Evolutionary conservation across 2,329 filamentous ascomycete genomes (phyloP).

Genomic region (Gnomoniopsis sp.): DNA sequence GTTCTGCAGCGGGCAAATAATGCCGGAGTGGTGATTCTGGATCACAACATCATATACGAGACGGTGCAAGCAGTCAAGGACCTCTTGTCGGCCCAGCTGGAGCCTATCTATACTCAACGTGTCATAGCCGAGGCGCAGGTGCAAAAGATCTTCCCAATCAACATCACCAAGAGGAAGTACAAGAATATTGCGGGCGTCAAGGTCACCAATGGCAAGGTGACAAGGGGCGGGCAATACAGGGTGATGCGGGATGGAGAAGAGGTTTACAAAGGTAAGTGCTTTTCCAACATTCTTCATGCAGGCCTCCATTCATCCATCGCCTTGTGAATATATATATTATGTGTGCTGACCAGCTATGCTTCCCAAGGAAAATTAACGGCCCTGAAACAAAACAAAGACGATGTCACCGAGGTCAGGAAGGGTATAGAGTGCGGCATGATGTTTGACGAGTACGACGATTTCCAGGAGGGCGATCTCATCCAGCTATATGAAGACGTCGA

Average conservation of each 20-base stretch:
- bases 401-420: conserved; percentile 84
- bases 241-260: conserved; percentile 69
- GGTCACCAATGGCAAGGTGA: conserved; percentile 76
- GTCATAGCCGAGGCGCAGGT: conserved; percentile 89
- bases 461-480: conserved; percentile 78
- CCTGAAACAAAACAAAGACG: conserved; percentile 90
- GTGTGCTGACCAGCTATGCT: conserved; percentile 19
- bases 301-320: neutral
- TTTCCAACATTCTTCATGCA: neutral
- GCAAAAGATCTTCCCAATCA: conserved; percentile 78
- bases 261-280: conserved; percentile 73
- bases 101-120: conserved; percentile 61
- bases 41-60: conserved; percentile 85
- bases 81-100: conserved; percentile 65
- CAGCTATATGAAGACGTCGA: conserved; percentile 79
- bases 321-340: neutral
- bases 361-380: conserved; percentile 70
- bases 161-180: conserved; percentile 65
- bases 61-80: conserved; percentile 69
- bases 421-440: conserved; percentile 90
- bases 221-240: conserved; percentile 60
- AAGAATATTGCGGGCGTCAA: conserved; percentile 83
- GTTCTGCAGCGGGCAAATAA: conserved; percentile 68
- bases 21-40: conserved; percentile 71
- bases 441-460: conserved; percentile 75